Evolutionary conservation across 257 asterid species (phyloP).

Genomic region (Mitragyna speciosa): DNA sequence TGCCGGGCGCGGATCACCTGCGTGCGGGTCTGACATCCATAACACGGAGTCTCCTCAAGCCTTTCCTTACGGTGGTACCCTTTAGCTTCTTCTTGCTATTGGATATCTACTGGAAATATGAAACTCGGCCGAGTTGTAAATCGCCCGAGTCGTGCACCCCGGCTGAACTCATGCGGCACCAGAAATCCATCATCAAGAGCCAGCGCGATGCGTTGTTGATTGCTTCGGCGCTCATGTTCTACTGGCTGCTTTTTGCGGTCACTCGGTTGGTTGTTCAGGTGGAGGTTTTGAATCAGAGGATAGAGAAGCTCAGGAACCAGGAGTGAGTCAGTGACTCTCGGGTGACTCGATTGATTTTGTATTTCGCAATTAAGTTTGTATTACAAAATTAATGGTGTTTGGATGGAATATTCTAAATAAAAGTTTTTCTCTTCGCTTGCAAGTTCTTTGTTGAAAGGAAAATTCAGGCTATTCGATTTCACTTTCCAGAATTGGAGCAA

Average conservation of each 20-base stretch:
- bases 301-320: slow-evolving; percentile 29
- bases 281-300: slow-evolving; percentile 44
- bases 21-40: slow-evolving; percentile 44
- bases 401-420: too few species aligned
- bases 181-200: slow-evolving; percentile 47
- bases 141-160: slow-evolving; percentile 34
- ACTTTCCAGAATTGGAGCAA: too few species aligned
- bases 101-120: slow-evolving; percentile 66
- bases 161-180: slow-evolving; percentile 44
- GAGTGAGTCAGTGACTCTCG: slow-evolving; percentile 18
- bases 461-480: too few species aligned
- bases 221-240: slow-evolving; percentile 43
- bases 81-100: slow-evolving; percentile 42
- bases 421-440: too few species aligned
- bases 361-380: too few species aligned
- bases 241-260: slow-evolving; percentile 50
- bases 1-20: slow-evolving; percentile 32
- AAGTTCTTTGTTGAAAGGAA: too few species aligned
- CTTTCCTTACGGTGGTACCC: slow-evolving; percentile 49
- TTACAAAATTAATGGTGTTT: neutral
- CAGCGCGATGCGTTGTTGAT: slow-evolving; percentile 53
- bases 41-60: slow-evolving; percentile 37
- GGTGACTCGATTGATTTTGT: neutral
- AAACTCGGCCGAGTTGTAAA: slow-evolving; percentile 43
- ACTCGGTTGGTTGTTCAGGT: slow-evolving; percentile 37